Conservation (phyloP, 805 yeast species). For the Tanozyma kutaoensis region DNA sequence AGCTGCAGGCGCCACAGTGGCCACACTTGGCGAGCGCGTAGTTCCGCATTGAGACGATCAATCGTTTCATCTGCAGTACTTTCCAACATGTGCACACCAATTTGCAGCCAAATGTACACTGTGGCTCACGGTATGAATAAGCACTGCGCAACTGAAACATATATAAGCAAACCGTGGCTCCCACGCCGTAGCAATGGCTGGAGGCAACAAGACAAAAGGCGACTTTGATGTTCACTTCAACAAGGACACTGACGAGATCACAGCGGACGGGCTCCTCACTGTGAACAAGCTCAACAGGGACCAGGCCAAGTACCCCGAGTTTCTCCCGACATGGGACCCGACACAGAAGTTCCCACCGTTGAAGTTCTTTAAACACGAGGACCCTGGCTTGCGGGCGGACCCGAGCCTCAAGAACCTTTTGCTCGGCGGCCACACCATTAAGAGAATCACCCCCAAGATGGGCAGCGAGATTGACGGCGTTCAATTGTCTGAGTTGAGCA, state of each 20-base stretch:
- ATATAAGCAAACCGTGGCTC: too few relatives aligned
- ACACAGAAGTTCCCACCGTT: slow-evolving; percentile 32
- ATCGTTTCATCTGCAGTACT: too few relatives aligned
- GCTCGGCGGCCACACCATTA: slow-evolving; percentile 19
- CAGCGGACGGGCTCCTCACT: slow-evolving; percentile 32
- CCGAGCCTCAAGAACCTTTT: slow-evolving; percentile 39
- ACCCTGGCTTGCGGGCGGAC: slow-evolving; percentile 60
- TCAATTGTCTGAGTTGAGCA: slow-evolving; percentile 37
- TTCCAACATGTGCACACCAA: too few relatives aligned
- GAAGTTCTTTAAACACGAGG: slow-evolving; percentile 41
- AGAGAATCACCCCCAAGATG: slow-evolving; percentile 49
- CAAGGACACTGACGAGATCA: slow-evolving; percentile 32
- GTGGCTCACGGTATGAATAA: too few relatives aligned
- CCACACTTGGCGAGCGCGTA: too few relatives aligned
- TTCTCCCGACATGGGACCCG: slow-evolving; percentile 62
- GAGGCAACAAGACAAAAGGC: too few relatives aligned
- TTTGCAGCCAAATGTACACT: too few relatives aligned
- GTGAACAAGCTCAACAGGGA: slow-evolving; percentile 16
- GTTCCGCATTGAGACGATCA: too few relatives aligned
- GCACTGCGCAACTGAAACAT: too few relatives aligned
- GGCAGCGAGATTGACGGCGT: slow-evolving; percentile 54
- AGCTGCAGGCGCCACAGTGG: too few relatives aligned
- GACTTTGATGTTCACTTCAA: slow-evolving; percentile 36
- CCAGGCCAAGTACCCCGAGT: slow-evolving; percentile 33
- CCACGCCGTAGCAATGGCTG: too few relatives aligned